phyloP scores from a whole-genome alignment of 2,329 filamentous ascomycete genomes.

The Sordariomycetes sp. region DNA sequence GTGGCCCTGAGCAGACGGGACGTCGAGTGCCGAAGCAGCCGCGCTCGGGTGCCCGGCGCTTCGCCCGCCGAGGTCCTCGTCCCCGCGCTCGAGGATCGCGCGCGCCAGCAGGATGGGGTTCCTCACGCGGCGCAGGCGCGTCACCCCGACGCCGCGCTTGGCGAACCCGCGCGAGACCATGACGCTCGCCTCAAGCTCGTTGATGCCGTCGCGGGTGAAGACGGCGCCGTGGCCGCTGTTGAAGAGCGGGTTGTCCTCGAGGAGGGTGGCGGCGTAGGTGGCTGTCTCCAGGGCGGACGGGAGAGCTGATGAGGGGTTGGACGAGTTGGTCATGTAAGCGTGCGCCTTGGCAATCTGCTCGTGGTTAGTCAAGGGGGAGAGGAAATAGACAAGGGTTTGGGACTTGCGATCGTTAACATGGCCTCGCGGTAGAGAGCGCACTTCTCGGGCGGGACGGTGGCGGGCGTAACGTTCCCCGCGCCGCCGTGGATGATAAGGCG shows the following conservation, averaged over 20 bases:
- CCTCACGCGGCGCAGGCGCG: constrained; percentile 61
- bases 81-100: constrained; percentile 58
- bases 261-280: constrained; percentile 60
- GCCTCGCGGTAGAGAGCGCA: constrained; percentile 49
- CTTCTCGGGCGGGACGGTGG: constrained; percentile 44
- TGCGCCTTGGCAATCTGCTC: constrained; percentile 31
- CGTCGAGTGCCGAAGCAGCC: constrained; percentile 19
- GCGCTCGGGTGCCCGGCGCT: constrained; percentile 13
- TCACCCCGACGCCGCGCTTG: constrained; percentile 71
- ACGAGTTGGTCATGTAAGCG: constrained; percentile 31
- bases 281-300: constrained; percentile 62
- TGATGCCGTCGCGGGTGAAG: constrained; percentile 72
- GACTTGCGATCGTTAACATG: constrained; percentile 48
- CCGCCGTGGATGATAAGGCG: constrained; percentile 63
- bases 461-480: constrained; percentile 56
- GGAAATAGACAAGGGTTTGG: neutral
- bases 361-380: neutral
- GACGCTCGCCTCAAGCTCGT: constrained; percentile 77
- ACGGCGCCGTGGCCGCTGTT: constrained; percentile 79
- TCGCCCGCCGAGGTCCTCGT: constrained; percentile 41
- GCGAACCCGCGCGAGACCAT: constrained; percentile 67
- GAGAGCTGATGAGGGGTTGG: constrained; percentile 8
- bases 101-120: constrained; percentile 70
- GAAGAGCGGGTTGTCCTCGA: constrained; percentile 76
- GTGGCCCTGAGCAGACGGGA: constrained; percentile 55